phyloP scores from a whole-genome alignment of 306 rosid species.

The Citrullus amarus region DNA sequence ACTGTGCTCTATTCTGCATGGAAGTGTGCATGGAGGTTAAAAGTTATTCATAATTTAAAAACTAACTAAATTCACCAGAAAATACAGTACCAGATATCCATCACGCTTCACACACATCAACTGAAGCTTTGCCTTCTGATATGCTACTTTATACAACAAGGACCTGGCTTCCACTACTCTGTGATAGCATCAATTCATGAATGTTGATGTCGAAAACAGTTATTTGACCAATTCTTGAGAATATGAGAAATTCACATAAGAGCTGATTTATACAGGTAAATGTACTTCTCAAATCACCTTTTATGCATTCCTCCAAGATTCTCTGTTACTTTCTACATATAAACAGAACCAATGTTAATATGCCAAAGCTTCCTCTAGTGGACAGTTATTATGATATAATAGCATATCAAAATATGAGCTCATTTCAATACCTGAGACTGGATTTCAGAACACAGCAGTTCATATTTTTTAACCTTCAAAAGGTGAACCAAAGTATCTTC shows the following conservation, averaged over 20 bases:
- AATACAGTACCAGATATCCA: conserved; percentile 40
- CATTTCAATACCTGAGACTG: conserved; percentile 45
- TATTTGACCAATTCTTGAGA: conserved; percentile 11
- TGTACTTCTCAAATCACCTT: conserved; percentile 38
- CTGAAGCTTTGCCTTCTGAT: conserved; percentile 58
- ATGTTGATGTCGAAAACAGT: conserved; percentile 14
- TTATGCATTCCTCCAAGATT: conserved; percentile 23
- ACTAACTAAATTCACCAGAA: conserved; percentile 13
- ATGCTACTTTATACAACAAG: conserved; percentile 37
- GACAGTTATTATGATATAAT: neutral
- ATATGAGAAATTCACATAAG: conserved; percentile 9
- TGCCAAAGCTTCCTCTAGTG: neutral
- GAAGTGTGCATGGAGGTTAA: conserved; percentile 14
- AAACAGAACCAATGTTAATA: conserved; percentile 21
- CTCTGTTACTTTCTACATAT: conserved; percentile 30
- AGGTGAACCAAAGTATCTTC: conserved; percentile 52
- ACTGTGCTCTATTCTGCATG: conserved; percentile 45
- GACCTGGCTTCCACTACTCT: conserved; percentile 52
- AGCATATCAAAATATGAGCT: conserved; percentile 6
- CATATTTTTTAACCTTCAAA: conserved; percentile 44
- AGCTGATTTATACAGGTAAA: conserved; percentile 7
- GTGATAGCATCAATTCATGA: conserved; percentile 21
- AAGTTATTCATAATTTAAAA: conserved; percentile 11
- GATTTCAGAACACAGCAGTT: conserved; percentile 48
- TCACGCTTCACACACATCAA: conserved; percentile 46